phyloP scores from a whole-genome alignment of 192 early-diverging fungal genomes.

The Backusella morwellensis region DNA sequence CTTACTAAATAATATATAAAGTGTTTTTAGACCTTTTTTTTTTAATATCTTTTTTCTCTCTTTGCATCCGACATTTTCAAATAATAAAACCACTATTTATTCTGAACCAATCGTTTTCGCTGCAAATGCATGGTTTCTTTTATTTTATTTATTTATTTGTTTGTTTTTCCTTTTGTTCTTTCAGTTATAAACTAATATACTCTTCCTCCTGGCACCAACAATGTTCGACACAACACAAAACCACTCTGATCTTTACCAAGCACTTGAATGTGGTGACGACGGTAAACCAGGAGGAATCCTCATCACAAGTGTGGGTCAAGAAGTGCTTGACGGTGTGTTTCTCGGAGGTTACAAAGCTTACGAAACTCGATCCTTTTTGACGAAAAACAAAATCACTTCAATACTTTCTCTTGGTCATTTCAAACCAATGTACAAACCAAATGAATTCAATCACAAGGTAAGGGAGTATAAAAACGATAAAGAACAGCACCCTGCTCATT shows the following conservation, averaged over 20 bases:
- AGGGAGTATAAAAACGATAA: background rate
- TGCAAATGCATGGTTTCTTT: background rate
- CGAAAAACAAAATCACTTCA: constrained; percentile 27
- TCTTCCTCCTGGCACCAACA: background rate
- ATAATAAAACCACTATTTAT: background rate
- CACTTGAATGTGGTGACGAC: constrained; percentile 21
- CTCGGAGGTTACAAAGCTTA: constrained; percentile 32
- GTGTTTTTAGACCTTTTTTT: background rate
- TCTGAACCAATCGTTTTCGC: background rate
- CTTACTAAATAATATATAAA: constrained; percentile 12
- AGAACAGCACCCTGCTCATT: background rate
- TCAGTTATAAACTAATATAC: no score
- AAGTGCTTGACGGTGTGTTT: constrained; percentile 27
- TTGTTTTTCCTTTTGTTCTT: background rate
- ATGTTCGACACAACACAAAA: background rate
- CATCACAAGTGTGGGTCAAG: constrained; percentile 30
- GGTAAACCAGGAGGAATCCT: constrained; percentile 35
- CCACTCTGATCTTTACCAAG: constrained; percentile 20
- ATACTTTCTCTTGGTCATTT: constrained; percentile 39
- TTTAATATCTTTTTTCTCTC: background rate
- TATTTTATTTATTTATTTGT: background rate
- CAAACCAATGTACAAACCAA: constrained; percentile 14
- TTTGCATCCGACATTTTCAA: background rate
- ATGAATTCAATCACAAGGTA: constrained; percentile 28
- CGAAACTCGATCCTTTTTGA: constrained; percentile 23